Evolutionary conservation across 495 filamentous ascomycete genomes (phyloP).

Genomic region (Penicillium lagena): DNA sequence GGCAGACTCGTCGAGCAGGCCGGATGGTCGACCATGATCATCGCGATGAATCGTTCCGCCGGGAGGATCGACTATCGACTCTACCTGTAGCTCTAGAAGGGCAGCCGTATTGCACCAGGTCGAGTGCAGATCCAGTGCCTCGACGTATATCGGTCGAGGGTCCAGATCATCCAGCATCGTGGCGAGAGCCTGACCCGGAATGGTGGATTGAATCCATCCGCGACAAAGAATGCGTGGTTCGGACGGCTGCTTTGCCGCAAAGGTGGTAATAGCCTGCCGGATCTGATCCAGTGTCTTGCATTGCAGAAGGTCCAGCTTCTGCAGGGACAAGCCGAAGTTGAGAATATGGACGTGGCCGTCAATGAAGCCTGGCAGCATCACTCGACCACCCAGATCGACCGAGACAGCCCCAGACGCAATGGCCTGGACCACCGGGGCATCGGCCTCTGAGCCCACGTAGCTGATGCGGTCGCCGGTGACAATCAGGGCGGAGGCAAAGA

Average conservation of each 20-base stretch:
- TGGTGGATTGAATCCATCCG: conserved; percentile 58
- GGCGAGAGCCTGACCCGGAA: conserved; percentile 40
- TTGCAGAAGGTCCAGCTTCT: conserved; percentile 44
- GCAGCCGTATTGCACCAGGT: conserved; percentile 56
- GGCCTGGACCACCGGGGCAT: conserved; percentile 10
- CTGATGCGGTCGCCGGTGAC: conserved; percentile 24
- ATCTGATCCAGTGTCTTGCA: conserved; percentile 50
- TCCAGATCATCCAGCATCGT: conserved; percentile 44
- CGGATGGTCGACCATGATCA: conserved; percentile 37
- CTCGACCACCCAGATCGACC: conserved; percentile 36
- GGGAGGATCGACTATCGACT: conserved; percentile 40
- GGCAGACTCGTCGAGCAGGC: conserved; percentile 50
- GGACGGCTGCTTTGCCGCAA: conserved; percentile 38
- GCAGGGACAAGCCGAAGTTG: conserved; percentile 50
- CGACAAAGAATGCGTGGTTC: conserved; percentile 46
- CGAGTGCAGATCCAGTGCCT: conserved; percentile 56
- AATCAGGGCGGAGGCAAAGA: conserved; percentile 20
- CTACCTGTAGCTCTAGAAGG: conserved; percentile 43
- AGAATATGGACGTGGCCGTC: conserved; percentile 60
- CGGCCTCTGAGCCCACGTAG: conserved; percentile 31
- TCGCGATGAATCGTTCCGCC: conserved; percentile 52
- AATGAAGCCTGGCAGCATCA: conserved; percentile 54
- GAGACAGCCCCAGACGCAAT: conserved; percentile 11
- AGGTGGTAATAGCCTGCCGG: conserved; percentile 35
- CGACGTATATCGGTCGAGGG: conserved; percentile 52